Base-by-base conservation (phyloP, 1,284 basidiomycete genomes). In the Ustilago vetiveriae region DNA sequence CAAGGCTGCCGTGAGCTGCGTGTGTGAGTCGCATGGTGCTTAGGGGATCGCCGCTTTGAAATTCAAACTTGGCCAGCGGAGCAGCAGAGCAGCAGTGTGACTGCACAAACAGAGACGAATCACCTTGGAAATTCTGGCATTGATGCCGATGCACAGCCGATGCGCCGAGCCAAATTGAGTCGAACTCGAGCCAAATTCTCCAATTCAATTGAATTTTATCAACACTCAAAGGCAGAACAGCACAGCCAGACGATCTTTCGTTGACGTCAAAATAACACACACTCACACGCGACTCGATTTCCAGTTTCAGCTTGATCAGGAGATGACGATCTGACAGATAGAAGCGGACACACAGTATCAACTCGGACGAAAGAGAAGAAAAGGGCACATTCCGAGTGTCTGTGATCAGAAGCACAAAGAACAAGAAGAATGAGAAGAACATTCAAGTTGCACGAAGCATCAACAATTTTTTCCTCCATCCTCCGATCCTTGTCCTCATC, bases 281-380 rank as follows among this genome's bases (percentile, higher is more conserved):
- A n/a, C n/a, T n/a, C n/a, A n/a, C n/a, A n/a, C n/a, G n/a, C n/a
- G n/a, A n/a, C n/a, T n/a, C n/a, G n/a, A n/a, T n/a, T n/a, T n/a
- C n/a, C n/a, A n/a, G n/a, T n/a, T n/a, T n/a, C n/a, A n/a, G n/a
- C n/a, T n/a, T n/a, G n/a, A n/a, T n/a, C n/a, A 35, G 33, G 6
- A 35, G 4, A 35, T 6, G 33, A n/a, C 32, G 35, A 37, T 46
- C 44, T 46, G 23, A 46, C 44, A 46, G 10, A 30, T n/a, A n/a
- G n/a, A 30, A 4, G 29, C 14, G 10, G 29, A 30, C 29, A 30
- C 2, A 30, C 4, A 2, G 2, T 10, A 30, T 7, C n/a, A 19
- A 37, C n/a, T 48, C 57, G 49, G 38, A 36, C 45, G 57, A 60
- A 45, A 50, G 33, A 27, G 27, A 46, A 26, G 26, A 11, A n/a